These are phyloP conservation scores for Epichloe typhina DNA, from an alignment of 2,329 filamentous ascomycete genomes.

Conservation along the genomic window DNA sequence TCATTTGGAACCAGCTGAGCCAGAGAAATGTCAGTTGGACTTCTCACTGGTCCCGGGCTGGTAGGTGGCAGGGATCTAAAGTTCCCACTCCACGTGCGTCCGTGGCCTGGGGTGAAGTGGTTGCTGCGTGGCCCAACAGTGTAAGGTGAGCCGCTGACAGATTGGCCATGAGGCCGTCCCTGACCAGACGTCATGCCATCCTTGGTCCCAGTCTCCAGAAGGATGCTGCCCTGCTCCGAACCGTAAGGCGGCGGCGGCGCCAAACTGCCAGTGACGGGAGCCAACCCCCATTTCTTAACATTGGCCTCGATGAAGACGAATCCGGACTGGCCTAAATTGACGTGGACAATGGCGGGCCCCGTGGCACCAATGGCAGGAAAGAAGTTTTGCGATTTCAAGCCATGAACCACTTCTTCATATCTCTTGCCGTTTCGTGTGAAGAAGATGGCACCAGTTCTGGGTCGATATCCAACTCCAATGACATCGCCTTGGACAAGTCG, in stretches of 20 bases:
- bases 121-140: constrained; percentile 29
- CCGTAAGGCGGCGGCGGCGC: constrained; percentile 94
- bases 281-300: constrained; percentile 98
- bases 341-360: constrained; percentile 81
- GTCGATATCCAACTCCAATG: constrained; percentile 87
- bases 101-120: constrained; percentile 49
- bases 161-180: constrained; percentile 34
- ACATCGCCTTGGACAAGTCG: constrained; percentile 87
- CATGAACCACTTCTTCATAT: constrained; percentile 85
- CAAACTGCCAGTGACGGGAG: constrained; percentile 87
- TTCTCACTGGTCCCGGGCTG: constrained; percentile 78
- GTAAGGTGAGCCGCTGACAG: constrained; percentile 23
- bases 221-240: constrained; percentile 89
- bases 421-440: constrained; percentile 98
- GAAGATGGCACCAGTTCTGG: constrained; percentile 87
- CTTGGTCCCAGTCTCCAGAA: constrained; percentile 73
- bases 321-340: constrained; percentile 94
- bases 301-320: constrained; percentile 99
- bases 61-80: constrained; percentile 63
- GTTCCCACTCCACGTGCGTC: constrained; percentile 63
- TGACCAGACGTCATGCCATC: constrained; percentile 36
- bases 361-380: constrained; percentile 96
- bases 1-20: constrained; percentile 66
- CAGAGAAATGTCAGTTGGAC: constrained; percentile 90
- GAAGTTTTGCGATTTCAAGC: constrained; percentile 88